Percentiles rank a stretch among this genome's conserved stretches.
phyloP scores from a whole-genome alignment of 768 basidiomycete genomes.

The Chalciporus chontae region DNA sequence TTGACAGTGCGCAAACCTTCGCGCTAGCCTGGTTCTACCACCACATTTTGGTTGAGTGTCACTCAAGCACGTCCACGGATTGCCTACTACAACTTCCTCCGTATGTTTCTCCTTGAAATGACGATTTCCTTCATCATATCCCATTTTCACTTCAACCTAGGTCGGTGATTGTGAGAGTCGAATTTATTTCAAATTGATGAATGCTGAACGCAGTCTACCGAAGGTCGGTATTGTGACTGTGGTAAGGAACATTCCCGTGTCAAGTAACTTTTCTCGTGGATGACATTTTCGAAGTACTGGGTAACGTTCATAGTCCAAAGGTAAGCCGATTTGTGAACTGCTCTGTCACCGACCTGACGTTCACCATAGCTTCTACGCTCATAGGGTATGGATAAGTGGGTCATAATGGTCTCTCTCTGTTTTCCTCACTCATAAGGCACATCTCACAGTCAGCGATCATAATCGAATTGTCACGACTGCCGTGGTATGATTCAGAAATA shows the following conservation, averaged over 20 bases:
- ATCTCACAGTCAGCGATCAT: background rate
- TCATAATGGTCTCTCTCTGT: too few relatives aligned
- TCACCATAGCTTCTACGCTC: constrained; percentile 22
- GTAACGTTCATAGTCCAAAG: constrained; percentile 21
- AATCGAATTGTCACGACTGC: constrained; percentile 13
- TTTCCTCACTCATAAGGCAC: background rate
- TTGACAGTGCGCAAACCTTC: constrained; percentile 6
- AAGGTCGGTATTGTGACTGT: background rate
- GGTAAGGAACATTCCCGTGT: constrained; percentile 5
- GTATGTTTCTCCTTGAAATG: constrained; percentile 1
- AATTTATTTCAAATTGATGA: background rate
- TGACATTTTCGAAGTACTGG: constrained; percentile 4
- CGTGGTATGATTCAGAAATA: constrained; percentile 12
- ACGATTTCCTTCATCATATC: background rate
- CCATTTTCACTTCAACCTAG: background rate
- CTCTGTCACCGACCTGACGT: background rate
- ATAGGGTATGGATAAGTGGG: constrained; percentile 29
- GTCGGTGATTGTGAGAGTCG: constrained; percentile 1
- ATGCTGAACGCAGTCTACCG: background rate
- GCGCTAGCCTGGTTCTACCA: background rate
- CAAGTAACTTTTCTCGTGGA: too few relatives aligned
- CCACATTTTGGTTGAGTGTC: constrained; percentile 11
- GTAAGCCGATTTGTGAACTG: background rate
- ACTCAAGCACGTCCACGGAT: background rate
- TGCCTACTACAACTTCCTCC: constrained; percentile 5